Evolutionary conservation across 495 filamentous ascomycete genomes (phyloP), one percentile per base, ranked within the genome.

Genomic region (Glutinoglossum americanum): DNA sequence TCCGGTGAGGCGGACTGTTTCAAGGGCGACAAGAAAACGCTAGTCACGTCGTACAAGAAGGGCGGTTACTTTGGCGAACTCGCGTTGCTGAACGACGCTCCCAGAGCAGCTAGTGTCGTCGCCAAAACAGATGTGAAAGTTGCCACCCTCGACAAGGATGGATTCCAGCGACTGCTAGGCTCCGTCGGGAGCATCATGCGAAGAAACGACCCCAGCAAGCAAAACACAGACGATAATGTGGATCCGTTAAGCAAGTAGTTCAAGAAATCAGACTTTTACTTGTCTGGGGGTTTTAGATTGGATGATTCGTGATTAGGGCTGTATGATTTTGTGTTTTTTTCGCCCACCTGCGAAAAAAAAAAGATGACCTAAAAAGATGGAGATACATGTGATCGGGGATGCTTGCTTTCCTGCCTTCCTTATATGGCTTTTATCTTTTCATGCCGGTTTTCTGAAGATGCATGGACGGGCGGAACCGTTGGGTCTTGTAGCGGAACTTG

Each of bases 41-140:
- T 83, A 0, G 81, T 97, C 54, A 88, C 87, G 65, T 71, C 73
- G 39, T 95, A 95, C 66, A 71, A 72, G 57, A 92, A 94, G 66
- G 92, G 92, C 9, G 93, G 95, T 64, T 98, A 93, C 72, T 98
- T 98, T 67, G 92, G 92, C 48, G 92, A 98, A 68, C 72, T 97
- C 58, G 92, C 92, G 9, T 70, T 98, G 64, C 71, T 97, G 61
- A 90, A 98, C 62, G 90, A 98, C 63, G 84, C 85, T 58, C 92
- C 92, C 0, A 81, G 92, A 54, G 89, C 89, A n/a, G 92, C 92
- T 1, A 94, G 82, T 64, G 83, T 98, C 54, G 72, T 89, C 25
- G 82, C 83, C 54, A 76, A 75, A 62, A 87, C 82, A 0, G 84
- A 85, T 61, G 86, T 94, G 64, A 97, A 96, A 71, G 87, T 97